These are phyloP conservation scores for Sordaria brevicollis DNA, from an alignment of 495 filamentous ascomycete species.

Conservation along the genomic window DNA sequence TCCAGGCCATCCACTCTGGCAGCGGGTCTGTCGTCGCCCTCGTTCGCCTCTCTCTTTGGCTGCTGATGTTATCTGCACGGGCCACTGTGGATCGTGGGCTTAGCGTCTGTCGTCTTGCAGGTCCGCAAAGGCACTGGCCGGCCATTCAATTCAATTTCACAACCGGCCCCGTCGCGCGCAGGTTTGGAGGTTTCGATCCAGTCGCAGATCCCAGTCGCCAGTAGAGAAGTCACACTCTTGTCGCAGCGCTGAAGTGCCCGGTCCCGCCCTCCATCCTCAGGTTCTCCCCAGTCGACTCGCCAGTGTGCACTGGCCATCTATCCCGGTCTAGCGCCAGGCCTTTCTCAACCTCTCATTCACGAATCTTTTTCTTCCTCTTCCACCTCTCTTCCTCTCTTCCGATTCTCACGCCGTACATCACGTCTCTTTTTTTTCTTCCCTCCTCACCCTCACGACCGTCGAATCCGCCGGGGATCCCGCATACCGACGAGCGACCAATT, in stretches of 20 bases:
- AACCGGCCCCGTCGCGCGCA: not conserved
- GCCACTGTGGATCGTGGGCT: not conserved
- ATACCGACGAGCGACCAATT: conserved; percentile 29
- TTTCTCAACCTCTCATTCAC: conserved; percentile 11
- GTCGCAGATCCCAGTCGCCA: not conserved
- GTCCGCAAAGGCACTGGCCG: not conserved
- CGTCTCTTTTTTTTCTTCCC: conserved; percentile 8
- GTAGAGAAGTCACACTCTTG: conserved; percentile 1
- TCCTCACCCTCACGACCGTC: conserved; percentile 7
- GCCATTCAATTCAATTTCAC: not conserved
- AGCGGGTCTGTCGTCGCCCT: not conserved
- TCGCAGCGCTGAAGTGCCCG: no score
- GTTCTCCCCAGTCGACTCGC: conserved; percentile 1
- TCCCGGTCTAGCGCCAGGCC: conserved; percentile 5
- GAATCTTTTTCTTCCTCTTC: conserved; percentile 13
- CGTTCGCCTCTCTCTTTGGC: not conserved
- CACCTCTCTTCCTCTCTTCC: conserved; percentile 12
- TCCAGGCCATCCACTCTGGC: not conserved
- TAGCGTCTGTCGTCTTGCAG: not conserved
- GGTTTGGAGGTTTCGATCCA: not conserved
- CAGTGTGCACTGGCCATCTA: conserved; percentile 4
- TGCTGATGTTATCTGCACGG: not conserved
- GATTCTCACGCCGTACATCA: conserved; percentile 9
- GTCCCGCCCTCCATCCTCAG: conserved; percentile 4
- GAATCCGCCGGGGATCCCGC: conserved; percentile 18